Evolutionary conservation across 768 basidiomycete species (phyloP), one percentile per base, ranked within the genome.

Genomic region (Rhizopogon salebrosus): DNA sequence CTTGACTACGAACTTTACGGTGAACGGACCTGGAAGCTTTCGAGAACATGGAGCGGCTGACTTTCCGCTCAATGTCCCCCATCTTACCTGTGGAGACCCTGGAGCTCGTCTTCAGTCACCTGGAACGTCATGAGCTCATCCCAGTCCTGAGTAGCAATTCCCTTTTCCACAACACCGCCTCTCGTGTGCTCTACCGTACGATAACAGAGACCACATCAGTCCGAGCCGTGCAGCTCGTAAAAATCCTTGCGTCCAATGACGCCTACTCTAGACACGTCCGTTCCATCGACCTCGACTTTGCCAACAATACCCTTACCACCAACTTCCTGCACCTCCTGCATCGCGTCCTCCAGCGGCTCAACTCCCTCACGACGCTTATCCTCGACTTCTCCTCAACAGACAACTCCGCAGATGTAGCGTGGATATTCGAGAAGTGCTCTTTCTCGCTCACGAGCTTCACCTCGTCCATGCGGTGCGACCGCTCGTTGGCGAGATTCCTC

Each of bases 391-490:
- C 80, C 60, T 14, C 57, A 4, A 53, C 38, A 4, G 68, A 73
- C 56, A 68, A 62, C 50, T 27, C 70, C 64, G 50, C 60, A 57
- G 4, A 65, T 27, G 71, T 78, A 2, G 65, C 74, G 3, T 82
- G 82, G 80, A 67, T 84, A 27, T 74, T 84, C 41, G 60, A 69
- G 6, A 68, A 64, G 6, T 73, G 74, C 60, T 54, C 70, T 9
- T 79, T 82, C 57, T 64, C 65, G 5, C 72, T 87, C 27, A 57
- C 62, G n/a, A 59, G 69, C 0, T 74, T 85, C 58, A 72, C 77
- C 9, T 84, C 82, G 0, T 80, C 83, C 16, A 75, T 83, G 65
- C 74, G 75, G n/a, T 83, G 76, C 59, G 75, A 77, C 37, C 57
- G 62, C 3, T 60, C 67, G 3, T 70, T 86, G 13, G 78, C 79